These are phyloP conservation scores for Kitagawia praeruptora DNA, from an alignment of 129 eudicot species.

Conservation along the genomic window DNA sequence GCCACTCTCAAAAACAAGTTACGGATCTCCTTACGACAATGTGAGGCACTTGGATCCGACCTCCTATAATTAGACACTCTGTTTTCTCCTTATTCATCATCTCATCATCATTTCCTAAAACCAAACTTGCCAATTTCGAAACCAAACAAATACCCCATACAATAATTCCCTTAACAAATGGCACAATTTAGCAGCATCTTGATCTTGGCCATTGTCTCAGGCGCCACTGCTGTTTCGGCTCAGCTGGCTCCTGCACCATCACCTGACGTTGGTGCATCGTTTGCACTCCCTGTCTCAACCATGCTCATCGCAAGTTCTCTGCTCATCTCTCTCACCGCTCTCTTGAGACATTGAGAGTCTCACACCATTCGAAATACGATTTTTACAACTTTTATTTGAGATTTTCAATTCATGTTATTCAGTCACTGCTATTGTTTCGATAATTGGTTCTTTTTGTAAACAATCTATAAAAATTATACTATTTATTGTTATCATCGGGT, in stretches of 20 bases:
- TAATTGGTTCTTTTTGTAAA: neutral
- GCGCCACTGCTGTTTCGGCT: slow-evolving; percentile 19
- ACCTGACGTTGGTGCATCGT: slow-evolving; percentile 28
- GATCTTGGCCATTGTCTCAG: neutral
- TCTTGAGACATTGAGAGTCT: slow-evolving; percentile 17
- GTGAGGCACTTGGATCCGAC: neutral
- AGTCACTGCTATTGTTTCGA: neutral
- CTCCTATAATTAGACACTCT: neutral
- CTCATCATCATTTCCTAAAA: neutral
- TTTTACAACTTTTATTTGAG: neutral
- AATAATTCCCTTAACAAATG: slow-evolving; percentile 4
- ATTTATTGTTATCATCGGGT: neutral
- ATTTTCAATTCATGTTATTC: neutral
- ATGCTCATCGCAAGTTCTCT: slow-evolving; percentile 18
- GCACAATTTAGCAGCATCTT: slow-evolving; percentile 17
- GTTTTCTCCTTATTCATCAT: neutral
- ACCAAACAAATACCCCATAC: neutral
- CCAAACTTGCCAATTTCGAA: too few species aligned
- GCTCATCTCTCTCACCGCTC: slow-evolving; percentile 23
- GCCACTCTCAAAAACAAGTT: neutral
- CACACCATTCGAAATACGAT: neutral
- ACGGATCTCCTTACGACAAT: neutral
- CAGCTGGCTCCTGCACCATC: slow-evolving; percentile 31
- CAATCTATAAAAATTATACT: neutral
- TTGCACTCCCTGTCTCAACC: slow-evolving; percentile 23